Base-by-base conservation (phyloP, 2,329 filamentous ascomycete species). In the Alternaria brassicae region DNA sequence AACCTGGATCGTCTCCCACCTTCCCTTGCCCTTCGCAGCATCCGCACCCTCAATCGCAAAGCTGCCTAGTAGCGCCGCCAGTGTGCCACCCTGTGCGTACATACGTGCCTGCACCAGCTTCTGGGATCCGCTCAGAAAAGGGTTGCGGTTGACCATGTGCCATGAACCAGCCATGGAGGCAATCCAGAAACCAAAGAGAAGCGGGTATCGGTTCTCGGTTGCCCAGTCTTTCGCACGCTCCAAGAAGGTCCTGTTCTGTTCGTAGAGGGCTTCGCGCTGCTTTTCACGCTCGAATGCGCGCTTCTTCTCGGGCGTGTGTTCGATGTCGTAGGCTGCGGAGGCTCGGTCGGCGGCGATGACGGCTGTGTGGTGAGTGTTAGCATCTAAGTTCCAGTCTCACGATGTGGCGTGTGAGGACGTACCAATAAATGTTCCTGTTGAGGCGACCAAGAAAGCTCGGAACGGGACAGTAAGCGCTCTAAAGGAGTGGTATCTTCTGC, bases 101-200 rank as follows among this genome's bases (percentile, higher is more conserved):
- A 97, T 90, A 86, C 93, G 89, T 23, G 93, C 93, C 84, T 97
- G 93, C 15, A 97, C 93, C 21, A 97, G 82, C 84, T 97, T 97
- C 83, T 97, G 93, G 61, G 86, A 81, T 2, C 88, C 89, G 49
- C 85, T 87, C 45, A 96, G 83, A 75, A 89, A 91, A 66, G 86
- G 88, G 77, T 92, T 92, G 63, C 92, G 87, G 73, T 90, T 88
- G 64, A 97, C 92, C 28, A 96, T 77, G 55, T 84, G 87, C 67
- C 95, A 86, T 4, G 91, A 89, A 40, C 89, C 79, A 59, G 84
- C 88, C 88, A 97, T 94, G 70, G 88, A 88, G 37, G 89, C 90
- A 13, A 94, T 79, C 93, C 93, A 97, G 21, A 88, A 89, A 49
- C 83, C 85, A 70, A 92, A 90, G 70, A 97, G 91, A 77, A 97